These are phyloP conservation scores for Glonium stellatum DNA, from an alignment of 495 filamentous ascomycete genomes.

Conservation along the genomic window DNA sequence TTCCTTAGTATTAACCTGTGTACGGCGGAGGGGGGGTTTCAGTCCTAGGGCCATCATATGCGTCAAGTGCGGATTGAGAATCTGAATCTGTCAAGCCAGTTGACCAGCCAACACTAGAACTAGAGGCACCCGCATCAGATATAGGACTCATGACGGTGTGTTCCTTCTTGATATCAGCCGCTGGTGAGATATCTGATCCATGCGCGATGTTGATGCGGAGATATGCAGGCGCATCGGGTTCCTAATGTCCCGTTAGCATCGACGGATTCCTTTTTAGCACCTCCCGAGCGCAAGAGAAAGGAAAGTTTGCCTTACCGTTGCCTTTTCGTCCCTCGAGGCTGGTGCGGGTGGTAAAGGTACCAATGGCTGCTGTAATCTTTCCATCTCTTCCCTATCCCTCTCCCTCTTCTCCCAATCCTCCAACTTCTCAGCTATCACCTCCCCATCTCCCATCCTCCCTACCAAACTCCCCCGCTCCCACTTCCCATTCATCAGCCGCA, in stretches of 20 bases:
- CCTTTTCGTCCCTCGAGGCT: not conserved
- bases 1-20: not conserved
- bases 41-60: not conserved
- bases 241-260: not conserved
- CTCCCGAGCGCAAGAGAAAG: not conserved
- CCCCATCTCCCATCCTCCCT: not conserved
- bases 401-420: not conserved
- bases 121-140: not conserved
- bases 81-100: not conserved
- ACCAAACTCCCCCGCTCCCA: constrained; percentile 2
- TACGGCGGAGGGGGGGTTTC: not conserved
- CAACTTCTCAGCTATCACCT: not conserved
- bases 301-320: not conserved
- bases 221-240: not conserved
- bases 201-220: constrained; percentile 1
- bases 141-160: not conserved
- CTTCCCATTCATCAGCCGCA: not conserved
- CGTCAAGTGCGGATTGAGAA: not conserved
- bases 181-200: not conserved
- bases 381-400: not conserved
- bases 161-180: not conserved
- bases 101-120: not conserved
- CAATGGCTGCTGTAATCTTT: not conserved
- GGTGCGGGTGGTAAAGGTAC: not conserved
- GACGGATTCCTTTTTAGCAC: not conserved